phyloP scores from a whole-genome alignment of 345 rosid genomes.

The Psidium guajava region DNA sequence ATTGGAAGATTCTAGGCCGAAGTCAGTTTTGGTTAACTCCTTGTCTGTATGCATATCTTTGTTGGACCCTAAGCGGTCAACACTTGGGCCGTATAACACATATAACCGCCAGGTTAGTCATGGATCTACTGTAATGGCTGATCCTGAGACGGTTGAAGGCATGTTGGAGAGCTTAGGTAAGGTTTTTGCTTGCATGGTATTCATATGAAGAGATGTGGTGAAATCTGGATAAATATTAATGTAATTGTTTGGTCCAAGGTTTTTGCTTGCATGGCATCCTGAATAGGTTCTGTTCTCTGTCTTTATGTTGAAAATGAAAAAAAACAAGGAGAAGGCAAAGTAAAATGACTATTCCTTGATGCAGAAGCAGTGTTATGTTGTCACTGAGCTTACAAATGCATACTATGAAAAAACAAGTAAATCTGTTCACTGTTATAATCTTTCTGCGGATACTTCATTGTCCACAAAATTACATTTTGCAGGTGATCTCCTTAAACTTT shows the following conservation, averaged over 20 bases:
- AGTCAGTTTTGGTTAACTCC: conserved; percentile 81
- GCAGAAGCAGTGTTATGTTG: background rate
- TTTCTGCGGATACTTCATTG: background rate
- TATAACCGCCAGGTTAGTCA: conserved; percentile 56
- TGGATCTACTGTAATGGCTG: conserved; percentile 39
- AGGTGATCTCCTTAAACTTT: conserved; percentile 76
- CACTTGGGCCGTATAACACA: conserved; percentile 48
- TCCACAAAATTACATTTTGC: conserved; percentile 2
- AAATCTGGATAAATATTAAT: background rate
- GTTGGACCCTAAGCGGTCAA: conserved; percentile 79
- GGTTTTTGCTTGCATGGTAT: background rate
- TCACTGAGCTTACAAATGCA: background rate
- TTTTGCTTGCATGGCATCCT: no score
- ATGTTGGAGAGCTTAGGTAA: conserved; percentile 89
- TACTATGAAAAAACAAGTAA: background rate
- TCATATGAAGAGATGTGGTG: background rate
- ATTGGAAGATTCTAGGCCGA: conserved; percentile 77
- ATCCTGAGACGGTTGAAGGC: conserved; percentile 71
- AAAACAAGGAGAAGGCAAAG: background rate
- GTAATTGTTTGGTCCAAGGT: background rate
- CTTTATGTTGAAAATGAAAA: background rate
- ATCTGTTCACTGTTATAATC: background rate
- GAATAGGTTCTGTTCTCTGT: background rate
- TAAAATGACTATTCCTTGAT: background rate
- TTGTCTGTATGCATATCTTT: conserved; percentile 81